Evolutionary conservation across 805 yeast genomes (phyloP).

Genomic region (Candida sonorensis): DNA sequence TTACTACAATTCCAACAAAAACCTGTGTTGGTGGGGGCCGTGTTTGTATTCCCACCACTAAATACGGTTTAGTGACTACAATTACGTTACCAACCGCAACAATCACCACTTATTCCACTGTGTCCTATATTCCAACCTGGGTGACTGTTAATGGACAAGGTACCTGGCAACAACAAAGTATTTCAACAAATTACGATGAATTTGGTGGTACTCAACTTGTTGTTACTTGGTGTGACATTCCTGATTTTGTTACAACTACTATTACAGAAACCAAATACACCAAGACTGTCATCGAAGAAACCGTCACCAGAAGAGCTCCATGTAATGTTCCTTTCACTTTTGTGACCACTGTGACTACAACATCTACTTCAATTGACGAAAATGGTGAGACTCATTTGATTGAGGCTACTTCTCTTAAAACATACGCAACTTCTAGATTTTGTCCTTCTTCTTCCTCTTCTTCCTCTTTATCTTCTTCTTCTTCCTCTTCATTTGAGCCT

Average conservation of each 20-base stretch:
- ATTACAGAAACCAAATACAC: slow-evolving; percentile 6
- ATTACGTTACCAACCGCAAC: slow-evolving; percentile 2
- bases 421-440: slow-evolving; percentile 1
- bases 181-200: slow-evolving; percentile 10
- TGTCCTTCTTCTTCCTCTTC: slow-evolving; percentile 2
- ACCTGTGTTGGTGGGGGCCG: slow-evolving; percentile 13
- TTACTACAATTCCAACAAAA: slow-evolving; percentile 11
- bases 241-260: slow-evolving; percentile 7
- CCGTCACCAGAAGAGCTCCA: slow-evolving; percentile 6
- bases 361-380: slow-evolving; percentile 1
- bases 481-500: slow-evolving; percentile 1
- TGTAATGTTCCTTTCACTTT: slow-evolving; percentile 14
- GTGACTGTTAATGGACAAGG: slow-evolving; percentile 10
- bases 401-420: slow-evolving; percentile 2
- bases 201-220: slow-evolving; percentile 12
- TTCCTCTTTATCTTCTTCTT: no score
- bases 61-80: slow-evolving; percentile 4
- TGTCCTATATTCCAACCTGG: slow-evolving; percentile 13
- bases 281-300: slow-evolving; percentile 1
- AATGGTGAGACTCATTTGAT: slow-evolving; percentile 4
- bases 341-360: slow-evolving; percentile 5
- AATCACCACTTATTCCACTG: slow-evolving; percentile 1
- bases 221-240: slow-evolving; percentile 20
- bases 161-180: slow-evolving; percentile 16
- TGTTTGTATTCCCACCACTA: slow-evolving; percentile 14